These are phyloP conservation scores for Aspergillus campestris DNA, from an alignment of 495 filamentous ascomycete genomes.

Conservation along the genomic window DNA sequence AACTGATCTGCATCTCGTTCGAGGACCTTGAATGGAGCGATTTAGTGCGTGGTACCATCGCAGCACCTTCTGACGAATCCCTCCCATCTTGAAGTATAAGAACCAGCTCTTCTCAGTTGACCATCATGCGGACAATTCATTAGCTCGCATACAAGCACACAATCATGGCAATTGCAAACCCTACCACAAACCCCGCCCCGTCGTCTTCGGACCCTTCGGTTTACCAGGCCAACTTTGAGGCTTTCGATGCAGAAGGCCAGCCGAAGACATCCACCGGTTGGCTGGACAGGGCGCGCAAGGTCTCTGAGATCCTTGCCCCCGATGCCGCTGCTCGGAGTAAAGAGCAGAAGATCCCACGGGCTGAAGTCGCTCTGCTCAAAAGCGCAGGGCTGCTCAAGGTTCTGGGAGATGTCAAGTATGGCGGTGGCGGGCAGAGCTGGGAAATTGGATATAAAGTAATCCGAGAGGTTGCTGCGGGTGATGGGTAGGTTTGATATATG, in stretches of 20 bases:
- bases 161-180: conserved; percentile 10
- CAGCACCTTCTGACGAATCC: too few relatives aligned
- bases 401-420: conserved; percentile 45
- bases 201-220: conserved; percentile 34
- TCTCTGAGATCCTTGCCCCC: conserved; percentile 41
- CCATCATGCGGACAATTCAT: not conserved
- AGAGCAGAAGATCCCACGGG: conserved; percentile 47
- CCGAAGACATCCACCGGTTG: conserved; percentile 39
- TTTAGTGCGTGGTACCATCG: too few relatives aligned
- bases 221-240: conserved; percentile 36
- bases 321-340: conserved; percentile 46
- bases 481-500: conserved; percentile 30
- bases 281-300: conserved; percentile 44
- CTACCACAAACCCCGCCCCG: conserved; percentile 14
- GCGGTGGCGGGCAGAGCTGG: conserved; percentile 51
- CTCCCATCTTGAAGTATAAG: too few relatives aligned
- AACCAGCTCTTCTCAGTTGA: too few relatives aligned
- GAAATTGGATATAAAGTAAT: conserved; percentile 47
- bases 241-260: conserved; percentile 3
- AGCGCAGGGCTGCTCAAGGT: conserved; percentile 47
- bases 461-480: conserved; percentile 49
- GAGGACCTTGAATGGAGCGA: too few relatives aligned
- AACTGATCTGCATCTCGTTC: too few relatives aligned
- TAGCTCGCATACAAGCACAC: too few relatives aligned
- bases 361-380: conserved; percentile 50